phyloP scores from a whole-genome alignment of 192 early-diverging fungal species.

The Rhizophagus clarus region DNA sequence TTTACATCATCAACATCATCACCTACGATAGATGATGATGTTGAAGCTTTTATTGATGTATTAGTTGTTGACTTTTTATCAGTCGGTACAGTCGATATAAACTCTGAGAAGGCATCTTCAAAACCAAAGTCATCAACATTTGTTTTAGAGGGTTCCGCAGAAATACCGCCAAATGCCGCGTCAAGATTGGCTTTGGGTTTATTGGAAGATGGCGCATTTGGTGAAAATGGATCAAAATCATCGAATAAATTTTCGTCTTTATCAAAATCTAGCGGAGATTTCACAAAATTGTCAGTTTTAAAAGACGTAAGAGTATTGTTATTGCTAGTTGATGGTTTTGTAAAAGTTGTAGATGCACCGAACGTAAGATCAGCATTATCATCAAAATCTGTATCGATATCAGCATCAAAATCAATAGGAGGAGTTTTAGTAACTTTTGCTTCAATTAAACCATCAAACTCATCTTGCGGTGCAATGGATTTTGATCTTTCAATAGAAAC shows the following conservation, averaged over 20 bases:
- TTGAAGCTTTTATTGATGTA: neutral
- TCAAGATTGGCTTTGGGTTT: conserved; percentile 18
- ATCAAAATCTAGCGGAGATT: conserved; percentile 23
- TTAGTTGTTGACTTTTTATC: neutral
- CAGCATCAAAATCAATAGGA: conserved; percentile 28
- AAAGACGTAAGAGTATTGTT: neutral
- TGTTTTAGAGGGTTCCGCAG: neutral
- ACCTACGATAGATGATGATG: neutral
- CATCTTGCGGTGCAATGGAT: neutral
- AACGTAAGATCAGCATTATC: conserved; percentile 25
- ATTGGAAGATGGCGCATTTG: neutral
- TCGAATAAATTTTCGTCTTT: conserved; percentile 17
- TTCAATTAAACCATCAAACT: conserved; percentile 26
- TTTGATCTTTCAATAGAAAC: conserved; percentile 6
- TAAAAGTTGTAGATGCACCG: neutral
- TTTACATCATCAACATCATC: conserved; percentile 33
- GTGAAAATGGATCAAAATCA: conserved; percentile 29
- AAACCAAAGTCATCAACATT: conserved; percentile 13
- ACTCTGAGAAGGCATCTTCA: conserved; percentile 22
- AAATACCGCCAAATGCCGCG: conserved; percentile 24
- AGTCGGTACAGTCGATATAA: neutral
- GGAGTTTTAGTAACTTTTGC: conserved; percentile 13
- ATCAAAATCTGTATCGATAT: conserved; percentile 27
- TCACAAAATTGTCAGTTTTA: neutral
- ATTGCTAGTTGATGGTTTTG: neutral